Evolutionary conservation across 228 moss, liverwort and hornwort genomes (phyloP).

Genomic region (Sphagnum magellanicum): DNA sequence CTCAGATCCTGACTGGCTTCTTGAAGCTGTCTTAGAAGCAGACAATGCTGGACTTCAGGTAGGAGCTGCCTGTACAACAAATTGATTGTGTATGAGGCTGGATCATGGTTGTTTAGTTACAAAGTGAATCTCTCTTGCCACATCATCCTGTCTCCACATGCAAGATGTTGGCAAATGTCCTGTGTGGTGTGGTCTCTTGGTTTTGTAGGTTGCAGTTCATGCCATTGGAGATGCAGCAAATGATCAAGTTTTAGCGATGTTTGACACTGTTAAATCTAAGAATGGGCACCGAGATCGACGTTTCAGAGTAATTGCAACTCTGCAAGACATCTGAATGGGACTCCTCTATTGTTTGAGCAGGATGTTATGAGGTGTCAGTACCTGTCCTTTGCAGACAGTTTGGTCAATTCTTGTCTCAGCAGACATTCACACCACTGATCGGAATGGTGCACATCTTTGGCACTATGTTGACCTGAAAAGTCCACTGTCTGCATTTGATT

Average conservation of each 20-base stretch:
- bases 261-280: conserved; percentile 46
- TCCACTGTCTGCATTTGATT: not conserved
- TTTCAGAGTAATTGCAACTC: conserved; percentile 43
- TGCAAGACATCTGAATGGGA: not conserved
- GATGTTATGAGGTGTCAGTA: not conserved
- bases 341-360: not conserved
- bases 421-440: not conserved
- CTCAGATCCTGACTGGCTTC: conserved; percentile 66
- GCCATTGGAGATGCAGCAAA: conserved; percentile 86
- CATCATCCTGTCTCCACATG: not conserved
- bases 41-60: conserved; percentile 87
- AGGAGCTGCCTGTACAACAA: not conserved
- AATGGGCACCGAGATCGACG: conserved; percentile 82
- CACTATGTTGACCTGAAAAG: not conserved
- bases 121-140: not conserved
- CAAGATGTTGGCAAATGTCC: not conserved
- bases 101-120: not conserved
- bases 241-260: conserved; percentile 66
- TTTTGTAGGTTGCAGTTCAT: conserved; percentile 74
- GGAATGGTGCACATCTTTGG: not conserved
- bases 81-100: not conserved
- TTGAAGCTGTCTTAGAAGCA: conserved; percentile 52
- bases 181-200: not conserved
- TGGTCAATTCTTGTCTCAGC: not conserved
- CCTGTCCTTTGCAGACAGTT: not conserved